Evolutionary conservation across 768 basidiomycete species (phyloP).

Genomic region (Mycena latifolia): DNA sequence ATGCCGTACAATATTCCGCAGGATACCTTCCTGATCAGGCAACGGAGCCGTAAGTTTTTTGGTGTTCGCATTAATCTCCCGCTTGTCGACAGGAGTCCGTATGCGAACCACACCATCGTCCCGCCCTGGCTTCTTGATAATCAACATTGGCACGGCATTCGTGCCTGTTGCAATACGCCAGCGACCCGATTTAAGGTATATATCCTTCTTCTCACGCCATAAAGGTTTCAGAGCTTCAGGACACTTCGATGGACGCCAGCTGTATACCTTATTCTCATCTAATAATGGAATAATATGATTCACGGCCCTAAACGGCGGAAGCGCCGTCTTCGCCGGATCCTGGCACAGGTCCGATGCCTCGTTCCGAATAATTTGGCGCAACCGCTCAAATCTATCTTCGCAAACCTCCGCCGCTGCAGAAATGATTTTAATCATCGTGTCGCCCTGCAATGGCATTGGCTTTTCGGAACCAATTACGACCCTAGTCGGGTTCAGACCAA

Average conservation of each 20-base stretch:
- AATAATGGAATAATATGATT: conserved; percentile 28
- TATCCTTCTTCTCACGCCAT: conserved; percentile 45
- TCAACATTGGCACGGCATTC: conserved; percentile 48
- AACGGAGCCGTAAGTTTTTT: conserved; percentile 34
- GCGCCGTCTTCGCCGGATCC: conserved; percentile 26
- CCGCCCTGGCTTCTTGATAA: conserved; percentile 41
- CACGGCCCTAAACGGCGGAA: conserved; percentile 42
- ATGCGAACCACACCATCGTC: conserved; percentile 26
- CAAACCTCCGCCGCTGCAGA: conserved; percentile 1
- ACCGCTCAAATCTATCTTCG: conserved; percentile 14
- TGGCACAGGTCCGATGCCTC: conserved; percentile 35
- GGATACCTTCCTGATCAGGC: conserved; percentile 36
- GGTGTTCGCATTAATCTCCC: conserved; percentile 47
- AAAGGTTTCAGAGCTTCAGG: conserved; percentile 41
- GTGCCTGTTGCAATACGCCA: conserved; percentile 39
- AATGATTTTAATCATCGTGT: neutral
- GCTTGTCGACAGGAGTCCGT: conserved; percentile 42
- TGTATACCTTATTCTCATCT: conserved; percentile 43
- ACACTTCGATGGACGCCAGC: conserved; percentile 45
- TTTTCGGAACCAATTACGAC: conserved; percentile 8
- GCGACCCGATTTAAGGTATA: conserved; percentile 44
- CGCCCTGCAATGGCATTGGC: neutral
- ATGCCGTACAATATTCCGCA: conserved; percentile 38
- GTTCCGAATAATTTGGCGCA: conserved; percentile 24
- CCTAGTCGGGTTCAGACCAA: conserved; percentile 28